Conservation (phyloP, 495 filamentous ascomycete genomes). For the Copromyces sp. region DNA sequence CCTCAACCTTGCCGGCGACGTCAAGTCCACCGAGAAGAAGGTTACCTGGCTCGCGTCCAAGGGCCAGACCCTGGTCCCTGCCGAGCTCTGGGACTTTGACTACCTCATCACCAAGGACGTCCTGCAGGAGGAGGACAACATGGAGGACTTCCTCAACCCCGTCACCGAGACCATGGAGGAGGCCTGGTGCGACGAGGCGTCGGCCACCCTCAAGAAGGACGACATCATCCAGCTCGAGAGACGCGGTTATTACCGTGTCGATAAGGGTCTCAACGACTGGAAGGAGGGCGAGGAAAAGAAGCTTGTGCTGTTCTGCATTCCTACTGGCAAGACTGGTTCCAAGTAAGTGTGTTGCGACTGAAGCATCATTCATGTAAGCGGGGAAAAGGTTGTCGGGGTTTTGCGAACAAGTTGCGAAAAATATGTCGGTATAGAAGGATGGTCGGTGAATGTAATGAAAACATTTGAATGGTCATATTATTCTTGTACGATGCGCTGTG, state of each 20-base stretch:
- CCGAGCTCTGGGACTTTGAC: slow-evolving; percentile 86
- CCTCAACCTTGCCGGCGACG: slow-evolving; percentile 76
- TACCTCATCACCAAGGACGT: slow-evolving; percentile 88
- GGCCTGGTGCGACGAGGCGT: slow-evolving; percentile 71
- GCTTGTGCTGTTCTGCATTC: slow-evolving; percentile 71
- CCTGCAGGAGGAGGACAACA: slow-evolving; percentile 65
- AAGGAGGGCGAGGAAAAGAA: slow-evolving; percentile 40
- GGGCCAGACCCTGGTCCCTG: slow-evolving; percentile 63
- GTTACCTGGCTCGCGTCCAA: slow-evolving; percentile 78
- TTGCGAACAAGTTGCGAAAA: not conserved
- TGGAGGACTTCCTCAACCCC: slow-evolving; percentile 72
- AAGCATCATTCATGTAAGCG: not conserved
- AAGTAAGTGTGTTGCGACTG: slow-evolving; percentile 7
- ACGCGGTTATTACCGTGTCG: slow-evolving; percentile 80
- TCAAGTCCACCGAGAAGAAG: slow-evolving; percentile 93
- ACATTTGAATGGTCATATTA: not conserved
- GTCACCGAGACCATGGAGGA: slow-evolving; percentile 66
- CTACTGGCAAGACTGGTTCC: slow-evolving; percentile 40
- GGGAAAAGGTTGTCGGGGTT: not conserved
- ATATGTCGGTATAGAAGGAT: not conserved
- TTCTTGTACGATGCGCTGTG: not conserved
- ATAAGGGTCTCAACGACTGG: slow-evolving; percentile 41
- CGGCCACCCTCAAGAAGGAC: slow-evolving; percentile 61
- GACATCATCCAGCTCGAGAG: slow-evolving; percentile 93
- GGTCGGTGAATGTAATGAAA: not conserved